A percentile compares a stretch with the other conserved stretches of the same genome.
Evolutionary conservation across 441 rosid species (phyloP).

Genomic region (Metrosideros polymorpha): DNA sequence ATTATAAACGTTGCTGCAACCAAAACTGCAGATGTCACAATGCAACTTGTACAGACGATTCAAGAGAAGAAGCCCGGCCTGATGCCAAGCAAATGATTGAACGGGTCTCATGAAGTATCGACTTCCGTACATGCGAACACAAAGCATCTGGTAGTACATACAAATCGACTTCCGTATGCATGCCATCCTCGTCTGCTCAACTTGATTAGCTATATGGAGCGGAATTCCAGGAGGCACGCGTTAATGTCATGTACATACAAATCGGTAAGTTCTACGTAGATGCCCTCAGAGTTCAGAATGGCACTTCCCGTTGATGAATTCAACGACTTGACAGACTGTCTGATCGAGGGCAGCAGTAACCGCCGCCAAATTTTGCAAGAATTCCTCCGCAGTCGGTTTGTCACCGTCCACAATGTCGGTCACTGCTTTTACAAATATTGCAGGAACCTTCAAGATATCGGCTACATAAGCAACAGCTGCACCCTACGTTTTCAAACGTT

Average conservation of each 20-base stretch:
- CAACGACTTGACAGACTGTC: slow-evolving; percentile 48
- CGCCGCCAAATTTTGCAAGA: slow-evolving; percentile 66
- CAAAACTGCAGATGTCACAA: neutral
- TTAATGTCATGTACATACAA: neutral
- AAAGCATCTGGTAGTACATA: neutral
- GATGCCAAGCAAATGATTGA: neutral
- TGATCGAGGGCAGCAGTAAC: slow-evolving; percentile 68
- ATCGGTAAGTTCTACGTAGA: neutral
- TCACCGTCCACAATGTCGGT: slow-evolving; percentile 83
- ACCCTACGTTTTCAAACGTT: slow-evolving; percentile 38
- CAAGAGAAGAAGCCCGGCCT: neutral
- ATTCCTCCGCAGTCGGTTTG: slow-evolving; percentile 84
- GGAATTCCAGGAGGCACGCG: neutral
- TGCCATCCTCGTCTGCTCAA: neutral
- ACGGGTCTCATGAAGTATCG: neutral
- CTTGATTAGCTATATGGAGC: neutral
- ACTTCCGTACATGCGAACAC: neutral
- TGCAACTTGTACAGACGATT: neutral
- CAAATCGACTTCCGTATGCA: too few relatives aligned
- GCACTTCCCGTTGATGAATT: slow-evolving; percentile 66
- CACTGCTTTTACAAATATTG: slow-evolving; percentile 74
- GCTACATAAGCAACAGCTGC: slow-evolving; percentile 97
- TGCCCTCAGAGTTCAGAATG: slow-evolving; percentile 51
- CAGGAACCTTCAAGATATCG: slow-evolving; percentile 78
- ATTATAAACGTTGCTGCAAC: neutral